These are phyloP conservation scores for Microbotryum scabiosae DNA, from an alignment of 1,284 basidiomycete species.

Conservation along the genomic window DNA sequence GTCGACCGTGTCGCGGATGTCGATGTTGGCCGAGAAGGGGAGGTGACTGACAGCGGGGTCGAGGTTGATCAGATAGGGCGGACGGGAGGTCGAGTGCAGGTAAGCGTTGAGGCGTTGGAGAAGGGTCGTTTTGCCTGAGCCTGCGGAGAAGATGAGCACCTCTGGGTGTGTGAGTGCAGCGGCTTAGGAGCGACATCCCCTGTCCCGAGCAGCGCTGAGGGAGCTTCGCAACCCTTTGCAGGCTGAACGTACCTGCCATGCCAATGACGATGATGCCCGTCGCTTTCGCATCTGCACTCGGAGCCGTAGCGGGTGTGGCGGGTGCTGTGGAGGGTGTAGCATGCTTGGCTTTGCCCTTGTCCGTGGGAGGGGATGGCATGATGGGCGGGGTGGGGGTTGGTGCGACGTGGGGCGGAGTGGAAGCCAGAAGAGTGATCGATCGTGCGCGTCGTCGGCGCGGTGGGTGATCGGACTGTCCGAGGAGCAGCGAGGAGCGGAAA, in stretches of 20 bases:
- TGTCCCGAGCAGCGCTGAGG: conserved; percentile 1
- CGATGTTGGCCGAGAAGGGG: conserved; percentile 92
- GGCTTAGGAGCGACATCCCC: background rate
- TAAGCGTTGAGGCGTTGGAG: conserved; percentile 87
- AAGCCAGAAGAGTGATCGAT: too few relatives aligned
- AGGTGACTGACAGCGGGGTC: conserved; percentile 89
- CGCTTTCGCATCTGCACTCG: conserved; percentile 1
- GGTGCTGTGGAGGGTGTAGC: background rate
- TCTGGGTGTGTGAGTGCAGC: too few relatives aligned
- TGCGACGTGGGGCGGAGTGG: too few relatives aligned
- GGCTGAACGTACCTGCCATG: conserved; percentile 10
- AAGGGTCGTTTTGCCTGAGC: conserved; percentile 82
- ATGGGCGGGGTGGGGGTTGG: too few relatives aligned
- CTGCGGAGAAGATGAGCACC: background rate
- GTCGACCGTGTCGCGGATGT: conserved; percentile 95
- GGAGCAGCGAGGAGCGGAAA: too few relatives aligned
- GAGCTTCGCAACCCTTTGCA: too few relatives aligned
- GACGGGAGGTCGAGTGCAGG: conserved; percentile 53
- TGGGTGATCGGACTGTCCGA: too few relatives aligned
- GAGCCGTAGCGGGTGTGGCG: background rate
- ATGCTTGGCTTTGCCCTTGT: conserved; percentile 16
- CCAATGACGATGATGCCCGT: conserved; percentile 35
- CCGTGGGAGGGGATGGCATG: background rate
- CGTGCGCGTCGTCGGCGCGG: too few relatives aligned
- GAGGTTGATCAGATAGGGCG: conserved; percentile 93